Conservation (phyloP, 106 monocot genomes). For the Phalaenopsis aphrodite region DNA sequence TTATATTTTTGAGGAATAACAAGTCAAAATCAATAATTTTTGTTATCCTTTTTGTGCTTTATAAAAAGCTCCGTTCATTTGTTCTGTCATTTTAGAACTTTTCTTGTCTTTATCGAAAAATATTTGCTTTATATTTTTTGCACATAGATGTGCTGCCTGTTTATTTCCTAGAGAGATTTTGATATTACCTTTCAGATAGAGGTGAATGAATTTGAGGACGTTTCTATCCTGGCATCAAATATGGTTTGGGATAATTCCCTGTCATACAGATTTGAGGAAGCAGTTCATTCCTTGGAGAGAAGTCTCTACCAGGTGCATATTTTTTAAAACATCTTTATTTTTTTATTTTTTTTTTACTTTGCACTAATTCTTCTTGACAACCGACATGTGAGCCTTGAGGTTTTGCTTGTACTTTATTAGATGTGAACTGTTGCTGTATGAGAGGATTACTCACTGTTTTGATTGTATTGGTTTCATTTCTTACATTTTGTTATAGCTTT, state of each 20-base stretch:
- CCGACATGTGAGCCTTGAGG: background rate
- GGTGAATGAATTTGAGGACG: constrained; percentile 47
- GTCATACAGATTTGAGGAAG: constrained; percentile 43
- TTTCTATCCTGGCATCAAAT: constrained; percentile 59
- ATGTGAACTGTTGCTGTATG: background rate
- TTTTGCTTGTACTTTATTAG: background rate
- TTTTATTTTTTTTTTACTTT: background rate
- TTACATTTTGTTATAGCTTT: too few species aligned
- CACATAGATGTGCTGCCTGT: background rate
- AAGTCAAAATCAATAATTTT: background rate
- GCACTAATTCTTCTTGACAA: background rate
- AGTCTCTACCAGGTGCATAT: constrained; percentile 48
- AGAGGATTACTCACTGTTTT: background rate
- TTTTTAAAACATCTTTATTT: background rate
- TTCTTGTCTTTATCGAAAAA: background rate
- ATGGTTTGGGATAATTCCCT: constrained; percentile 66
- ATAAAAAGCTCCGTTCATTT: background rate
- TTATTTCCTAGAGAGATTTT: constrained; percentile 4
- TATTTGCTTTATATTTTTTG: background rate
- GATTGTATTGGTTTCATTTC: too few species aligned
- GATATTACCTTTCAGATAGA: constrained; percentile 52
- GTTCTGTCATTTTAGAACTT: background rate
- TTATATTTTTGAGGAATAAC: background rate
- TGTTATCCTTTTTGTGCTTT: background rate
- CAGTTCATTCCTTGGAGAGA: constrained; percentile 39